Percentiles rank a stretch among this genome's conserved stretches.
These are phyloP conservation scores for Backusella macrospora DNA, from an alignment of 192 early-diverging fungal species.

Conservation along the genomic window DNA sequence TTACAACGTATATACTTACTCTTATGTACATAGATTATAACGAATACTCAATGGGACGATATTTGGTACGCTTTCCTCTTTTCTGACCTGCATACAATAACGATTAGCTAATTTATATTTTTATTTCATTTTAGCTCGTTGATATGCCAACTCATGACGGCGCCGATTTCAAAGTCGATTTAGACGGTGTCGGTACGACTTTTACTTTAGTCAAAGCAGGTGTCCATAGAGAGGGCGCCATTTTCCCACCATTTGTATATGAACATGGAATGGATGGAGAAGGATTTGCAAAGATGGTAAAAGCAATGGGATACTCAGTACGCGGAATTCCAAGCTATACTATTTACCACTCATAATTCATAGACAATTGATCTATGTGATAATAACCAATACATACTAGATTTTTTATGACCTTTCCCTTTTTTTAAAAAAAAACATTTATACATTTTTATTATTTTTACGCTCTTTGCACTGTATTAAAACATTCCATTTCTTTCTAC, in stretches of 20 bases:
- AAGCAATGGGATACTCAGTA: constrained; percentile 59
- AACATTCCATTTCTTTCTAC: not conserved
- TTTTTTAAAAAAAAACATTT: too few species aligned
- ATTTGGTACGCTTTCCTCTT: constrained; percentile 7
- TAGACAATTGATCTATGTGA: not conserved
- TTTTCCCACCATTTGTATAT: constrained; percentile 62
- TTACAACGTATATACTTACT: not conserved
- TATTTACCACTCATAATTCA: constrained; percentile 48
- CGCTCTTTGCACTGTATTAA: constrained; percentile 2
- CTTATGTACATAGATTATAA: constrained; percentile 22
- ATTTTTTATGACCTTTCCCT: not conserved
- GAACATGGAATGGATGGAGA: constrained; percentile 71
- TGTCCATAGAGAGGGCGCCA: constrained; percentile 67
- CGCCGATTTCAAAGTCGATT: constrained; percentile 42
- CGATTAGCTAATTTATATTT: not conserved
- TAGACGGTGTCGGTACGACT: constrained; percentile 69
- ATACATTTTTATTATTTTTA: not conserved
- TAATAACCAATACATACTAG: not conserved
- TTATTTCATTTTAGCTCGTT: constrained; percentile 26
- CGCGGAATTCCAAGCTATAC: constrained; percentile 64
- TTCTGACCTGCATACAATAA: not conserved
- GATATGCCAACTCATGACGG: constrained; percentile 37
- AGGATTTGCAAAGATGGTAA: constrained; percentile 71
- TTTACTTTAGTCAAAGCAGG: constrained; percentile 66
- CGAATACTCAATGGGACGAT: constrained; percentile 32